Evolutionary conservation across 1,284 basidiomycete genomes (phyloP), one percentile per base, ranked within the genome.

Genomic region (Mycena sp.): DNA sequence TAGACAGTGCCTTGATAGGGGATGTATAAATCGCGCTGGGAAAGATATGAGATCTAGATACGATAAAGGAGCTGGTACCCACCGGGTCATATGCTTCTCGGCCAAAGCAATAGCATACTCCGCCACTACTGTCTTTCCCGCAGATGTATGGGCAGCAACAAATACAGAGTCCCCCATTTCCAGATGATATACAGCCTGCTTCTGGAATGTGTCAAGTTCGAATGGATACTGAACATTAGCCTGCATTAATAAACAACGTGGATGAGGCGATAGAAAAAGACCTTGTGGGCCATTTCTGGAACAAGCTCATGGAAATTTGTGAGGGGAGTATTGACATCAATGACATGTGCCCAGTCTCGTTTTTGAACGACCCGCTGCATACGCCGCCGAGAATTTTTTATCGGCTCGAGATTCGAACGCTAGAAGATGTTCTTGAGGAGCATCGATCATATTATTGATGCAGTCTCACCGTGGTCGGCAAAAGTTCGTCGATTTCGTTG

Each of bases 71-170:
- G 29, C 62, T 46, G 64, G 56, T 45, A 72, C 82, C 59, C 69
- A 96, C 95, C 93, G 87, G 21, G 98, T 99, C 96, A 99, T 98
- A 78, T 99, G 98, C 75, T 97, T 97, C 63, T 91, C 91, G 3
- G 98, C 96, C 1, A 99, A 84, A 3, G 96, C 94, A 68, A 99
- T 99, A 4, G 98, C 98, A 76, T 99, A 99, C 75, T 99, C 98
- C 1, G 98, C 97, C 1, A 99, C 98, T 6, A 99, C 98, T 0
- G 98, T 99, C 80, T 99, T 99, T 55, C 98, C 98, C n/a, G 98
- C 98, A 30, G 95, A 97, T 2, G 98, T 99, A 78, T 99, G 98
- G 3, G 98, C 98, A 6, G 98, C 98, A 17, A 99, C 96, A 77
- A 99, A 99, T 19, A 99, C 97, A 16, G 94, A 96, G 72, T 99